Base-by-base conservation (phyloP, 768 basidiomycete genomes). In the Tulasnella sp. region DNA sequence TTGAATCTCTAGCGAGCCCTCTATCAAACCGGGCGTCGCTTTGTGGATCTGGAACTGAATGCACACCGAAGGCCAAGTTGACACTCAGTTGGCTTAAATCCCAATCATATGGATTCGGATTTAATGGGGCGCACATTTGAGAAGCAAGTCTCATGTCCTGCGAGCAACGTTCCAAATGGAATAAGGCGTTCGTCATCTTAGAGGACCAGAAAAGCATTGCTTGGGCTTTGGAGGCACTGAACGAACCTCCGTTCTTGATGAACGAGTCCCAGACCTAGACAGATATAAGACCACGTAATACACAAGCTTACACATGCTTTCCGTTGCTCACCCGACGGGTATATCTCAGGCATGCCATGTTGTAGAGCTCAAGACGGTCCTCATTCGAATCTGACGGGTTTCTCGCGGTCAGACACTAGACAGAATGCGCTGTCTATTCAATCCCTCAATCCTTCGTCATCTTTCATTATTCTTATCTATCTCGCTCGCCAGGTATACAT, bases 81-180 rank as follows among this genome's bases (percentile, higher is more conserved):
- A n/a, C n/a, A n/a, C n/a, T 59, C 17, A n/a, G n/a, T 30, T 10
- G 49, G 25, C 19, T 48, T 43, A 21, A 53, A 29, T 29, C 56
- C 53, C 12, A 57, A 22, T 45, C 11, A 21, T n/a, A 4, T 8
- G 22, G 48, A 43, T 24, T n/a, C 49, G 38, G 49, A 42, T 50
- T 22, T 38, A 29, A 53, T 46, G 34, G 12, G 29, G 65, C 75
- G 64, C 66, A 87, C 86, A 64, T 86, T 83, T 1, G 87, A 86
- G 69, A 90, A 87, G 66, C 88, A 88, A 59, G 79, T 80, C 66
- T 90, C 88, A 66, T 91, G 88, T 4, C 88, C 87, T 88, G 68
- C 49, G 31, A 60, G 43, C 3, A 17, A 24, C 11, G 53, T 59
- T 55, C 41, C 24, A 66, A 3, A 63, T 50, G 17, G 53, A n/a